phyloP scores from a whole-genome alignment of 2,329 filamentous ascomycete species.

The Cladorrhinum sp. region DNA sequence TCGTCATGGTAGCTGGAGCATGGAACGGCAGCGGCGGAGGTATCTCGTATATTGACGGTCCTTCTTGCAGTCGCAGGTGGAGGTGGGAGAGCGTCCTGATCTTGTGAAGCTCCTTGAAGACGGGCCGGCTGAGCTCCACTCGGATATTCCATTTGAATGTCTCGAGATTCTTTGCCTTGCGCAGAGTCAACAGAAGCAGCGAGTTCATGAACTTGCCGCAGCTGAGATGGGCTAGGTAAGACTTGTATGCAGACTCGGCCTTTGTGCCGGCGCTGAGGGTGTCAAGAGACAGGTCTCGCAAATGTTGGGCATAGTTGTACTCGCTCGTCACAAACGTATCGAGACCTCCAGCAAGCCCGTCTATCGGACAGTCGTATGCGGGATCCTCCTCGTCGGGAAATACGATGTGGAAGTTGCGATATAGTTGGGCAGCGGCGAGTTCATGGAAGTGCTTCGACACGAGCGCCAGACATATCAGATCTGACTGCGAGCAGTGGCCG shows the following conservation, averaged over 20 bases:
- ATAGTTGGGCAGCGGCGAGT: slow-evolving; percentile 56
- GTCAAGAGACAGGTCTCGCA: slow-evolving; percentile 55
- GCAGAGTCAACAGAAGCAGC: slow-evolving; percentile 54
- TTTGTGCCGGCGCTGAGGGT: slow-evolving; percentile 51
- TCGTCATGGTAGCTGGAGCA: slow-evolving; percentile 19
- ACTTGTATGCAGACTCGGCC: slow-evolving; percentile 52
- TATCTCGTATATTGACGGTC: slow-evolving; percentile 51
- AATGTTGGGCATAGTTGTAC: slow-evolving; percentile 59
- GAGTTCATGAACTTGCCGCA: slow-evolving; percentile 65
- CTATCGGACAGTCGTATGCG: slow-evolving; percentile 50
- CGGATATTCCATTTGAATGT: slow-evolving; percentile 62
- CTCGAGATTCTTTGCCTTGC: slow-evolving; percentile 53
- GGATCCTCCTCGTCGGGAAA: slow-evolving; percentile 59
- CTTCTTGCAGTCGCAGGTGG: slow-evolving; percentile 57
- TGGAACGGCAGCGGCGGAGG: slow-evolving; percentile 46
- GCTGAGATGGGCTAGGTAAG: slow-evolving; percentile 52
- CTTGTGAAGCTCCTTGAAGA: slow-evolving; percentile 55
- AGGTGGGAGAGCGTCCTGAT: slow-evolving; percentile 51
- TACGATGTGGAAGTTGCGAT: slow-evolving; percentile 58
- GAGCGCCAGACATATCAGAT: slow-evolving; percentile 56
- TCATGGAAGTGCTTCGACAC: slow-evolving; percentile 57
- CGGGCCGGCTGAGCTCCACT: slow-evolving; percentile 57
- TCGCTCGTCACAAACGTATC: slow-evolving; percentile 62
- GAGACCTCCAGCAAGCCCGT: slow-evolving; percentile 55
- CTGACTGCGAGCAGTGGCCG: slow-evolving; percentile 46